phyloP scores from a whole-genome alignment of 345 rosid species.

The Toxicodendron radicans region DNA sequence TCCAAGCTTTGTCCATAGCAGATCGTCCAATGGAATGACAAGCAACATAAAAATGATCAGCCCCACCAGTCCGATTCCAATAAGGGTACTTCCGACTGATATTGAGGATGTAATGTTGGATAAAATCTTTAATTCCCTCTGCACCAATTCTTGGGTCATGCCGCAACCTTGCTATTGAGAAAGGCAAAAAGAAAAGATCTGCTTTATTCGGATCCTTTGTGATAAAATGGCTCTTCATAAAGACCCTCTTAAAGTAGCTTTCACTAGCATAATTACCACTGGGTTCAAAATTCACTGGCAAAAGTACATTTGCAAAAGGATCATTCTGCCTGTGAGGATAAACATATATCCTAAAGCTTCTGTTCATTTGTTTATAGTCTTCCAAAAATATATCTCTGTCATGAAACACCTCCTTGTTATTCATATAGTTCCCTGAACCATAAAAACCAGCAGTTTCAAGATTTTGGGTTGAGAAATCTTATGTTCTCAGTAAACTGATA shows the following conservation, averaged over 20 bases:
- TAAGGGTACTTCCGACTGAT: constrained; percentile 51
- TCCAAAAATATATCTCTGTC: constrained; percentile 47
- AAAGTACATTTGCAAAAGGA: constrained; percentile 46
- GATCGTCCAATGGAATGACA: constrained; percentile 64
- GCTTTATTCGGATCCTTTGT: constrained; percentile 46
- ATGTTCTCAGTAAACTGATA: not conserved
- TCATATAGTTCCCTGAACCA: constrained; percentile 44
- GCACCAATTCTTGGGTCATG: constrained; percentile 46
- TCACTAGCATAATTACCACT: constrained; percentile 60
- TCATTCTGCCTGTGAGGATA: constrained; percentile 51
- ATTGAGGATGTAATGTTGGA: constrained; percentile 38
- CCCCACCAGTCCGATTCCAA: constrained; percentile 63
- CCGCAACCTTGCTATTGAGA: constrained; percentile 56
- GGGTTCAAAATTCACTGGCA: constrained; percentile 49
- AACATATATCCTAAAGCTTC: constrained; percentile 54
- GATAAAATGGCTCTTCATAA: constrained; percentile 50
- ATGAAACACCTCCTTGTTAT: constrained; percentile 42
- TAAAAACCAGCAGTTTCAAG: constrained; percentile 35
- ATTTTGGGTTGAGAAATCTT: not conserved
- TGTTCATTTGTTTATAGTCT: constrained; percentile 54
- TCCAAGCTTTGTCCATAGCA: constrained; percentile 42
- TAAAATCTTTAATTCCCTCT: constrained; percentile 40
- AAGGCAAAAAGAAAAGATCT: constrained; percentile 59
- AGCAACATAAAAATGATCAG: constrained; percentile 65
- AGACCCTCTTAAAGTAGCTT: constrained; percentile 56